Conservation (phyloP, 2,329 filamentous ascomycete genomes). For the Fusarium coffeatum region DNA sequence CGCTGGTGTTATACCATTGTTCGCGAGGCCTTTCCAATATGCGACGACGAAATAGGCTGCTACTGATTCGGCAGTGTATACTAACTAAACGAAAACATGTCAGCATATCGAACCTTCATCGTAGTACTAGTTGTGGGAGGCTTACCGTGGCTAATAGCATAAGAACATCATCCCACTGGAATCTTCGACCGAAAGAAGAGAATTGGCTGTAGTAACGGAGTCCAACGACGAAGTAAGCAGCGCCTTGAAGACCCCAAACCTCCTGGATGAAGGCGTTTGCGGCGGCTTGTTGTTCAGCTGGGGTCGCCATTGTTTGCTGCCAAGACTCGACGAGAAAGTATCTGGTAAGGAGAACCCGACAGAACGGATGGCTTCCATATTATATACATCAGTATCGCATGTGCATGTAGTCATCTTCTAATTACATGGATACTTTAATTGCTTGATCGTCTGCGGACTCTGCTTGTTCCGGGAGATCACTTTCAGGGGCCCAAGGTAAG, state of each 20-base stretch:
- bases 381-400: background rate
- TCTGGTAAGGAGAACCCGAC: background rate
- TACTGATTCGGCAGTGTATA: background rate
- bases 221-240: background rate
- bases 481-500: background rate
- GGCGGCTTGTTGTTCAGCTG: background rate
- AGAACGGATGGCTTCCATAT: background rate
- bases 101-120: too few relatives aligned
- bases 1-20: background rate
- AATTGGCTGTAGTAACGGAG: background rate
- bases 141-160: background rate
- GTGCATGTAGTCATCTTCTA: background rate
- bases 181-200: background rate
- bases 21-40: background rate
- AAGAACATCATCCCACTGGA: background rate
- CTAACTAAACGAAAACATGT: background rate
- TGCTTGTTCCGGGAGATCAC: background rate
- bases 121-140: too few relatives aligned
- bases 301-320: background rate
- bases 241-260: background rate
- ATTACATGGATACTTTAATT: background rate
- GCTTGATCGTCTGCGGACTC: background rate
- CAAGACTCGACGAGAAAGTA: background rate
- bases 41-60: conserved; percentile 3
- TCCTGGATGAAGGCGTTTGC: conserved; percentile 1